Conservation (phyloP, 805 yeast genomes). For the Suhomyces sp. region DNA sequence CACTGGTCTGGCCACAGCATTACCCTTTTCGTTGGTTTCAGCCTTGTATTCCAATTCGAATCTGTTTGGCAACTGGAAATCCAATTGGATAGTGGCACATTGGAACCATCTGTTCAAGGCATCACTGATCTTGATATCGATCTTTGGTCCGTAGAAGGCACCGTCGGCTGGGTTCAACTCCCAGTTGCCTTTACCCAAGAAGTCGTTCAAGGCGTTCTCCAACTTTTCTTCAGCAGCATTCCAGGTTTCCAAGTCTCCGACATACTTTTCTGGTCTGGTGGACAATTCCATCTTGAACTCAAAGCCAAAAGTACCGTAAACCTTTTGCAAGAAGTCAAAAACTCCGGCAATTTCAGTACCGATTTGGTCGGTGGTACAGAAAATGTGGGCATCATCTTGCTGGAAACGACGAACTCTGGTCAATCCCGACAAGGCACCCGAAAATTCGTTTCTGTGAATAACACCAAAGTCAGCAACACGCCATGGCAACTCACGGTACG, state of each 20-base stretch:
- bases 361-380: slow-evolving; percentile 91
- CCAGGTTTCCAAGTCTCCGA: slow-evolving; percentile 95
- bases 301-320: slow-evolving; percentile 91
- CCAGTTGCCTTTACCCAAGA: slow-evolving; percentile 81
- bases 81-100: slow-evolving; percentile 98
- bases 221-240: slow-evolving; percentile 83
- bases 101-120: slow-evolving; percentile 97
- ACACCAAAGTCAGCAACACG: slow-evolving; percentile 98
- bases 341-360: slow-evolving; percentile 78
- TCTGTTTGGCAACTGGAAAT: slow-evolving; percentile 95
- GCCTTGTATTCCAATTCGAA: slow-evolving; percentile 86
- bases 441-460: slow-evolving; percentile 92
- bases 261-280: slow-evolving; percentile 94
- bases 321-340: slow-evolving; percentile 78
- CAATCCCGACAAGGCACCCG: slow-evolving; percentile 87
- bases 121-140: slow-evolving; percentile 93
- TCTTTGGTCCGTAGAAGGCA: slow-evolving; percentile 94
- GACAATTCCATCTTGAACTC: slow-evolving; percentile 96
- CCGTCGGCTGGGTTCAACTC: slow-evolving; percentile 96
- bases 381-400: slow-evolving; percentile 98
- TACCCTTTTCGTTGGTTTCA: slow-evolving; percentile 50
- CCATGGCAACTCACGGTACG: slow-evolving; percentile 96
- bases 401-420: slow-evolving; percentile 99
- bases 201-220: slow-evolving; percentile 74
- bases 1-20: slow-evolving; percentile 79